Percentiles rank a stretch among this genome's conserved stretches.
These are phyloP conservation scores for Agastache rugosa DNA, from an alignment of 257 asterid species.

Conservation along the genomic window DNA sequence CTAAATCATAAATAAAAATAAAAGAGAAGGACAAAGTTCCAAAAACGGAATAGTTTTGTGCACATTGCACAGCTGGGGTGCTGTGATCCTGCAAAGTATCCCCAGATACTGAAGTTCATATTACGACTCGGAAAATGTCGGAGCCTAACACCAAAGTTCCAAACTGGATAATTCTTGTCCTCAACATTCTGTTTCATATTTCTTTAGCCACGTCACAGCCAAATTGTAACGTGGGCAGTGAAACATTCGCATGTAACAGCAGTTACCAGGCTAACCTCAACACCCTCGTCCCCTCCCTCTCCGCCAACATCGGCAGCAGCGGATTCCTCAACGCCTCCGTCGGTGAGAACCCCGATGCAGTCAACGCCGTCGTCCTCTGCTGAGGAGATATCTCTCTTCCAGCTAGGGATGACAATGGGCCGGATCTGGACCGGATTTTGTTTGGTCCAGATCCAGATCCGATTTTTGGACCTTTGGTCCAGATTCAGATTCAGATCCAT, in stretches of 20 bases:
- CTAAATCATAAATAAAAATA: too few relatives aligned
- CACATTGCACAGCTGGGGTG: too few relatives aligned
- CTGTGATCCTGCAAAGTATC: too few relatives aligned
- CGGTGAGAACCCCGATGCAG: background rate
- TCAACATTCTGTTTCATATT: background rate
- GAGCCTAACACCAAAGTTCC: background rate
- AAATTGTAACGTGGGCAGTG: background rate
- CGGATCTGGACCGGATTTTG: too few relatives aligned
- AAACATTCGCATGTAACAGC: slow-evolving; percentile 24
- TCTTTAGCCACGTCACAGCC: background rate
- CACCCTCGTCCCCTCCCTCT: slow-evolving; percentile 26
- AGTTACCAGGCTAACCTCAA: slow-evolving; percentile 13
- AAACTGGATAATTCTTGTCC: background rate
- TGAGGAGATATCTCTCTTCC: slow-evolving; percentile 29
- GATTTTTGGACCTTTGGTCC: too few relatives aligned
- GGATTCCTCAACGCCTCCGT: too few relatives aligned
- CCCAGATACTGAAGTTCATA: too few relatives aligned
- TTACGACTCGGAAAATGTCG: background rate
- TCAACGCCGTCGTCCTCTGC: slow-evolving; percentile 37
- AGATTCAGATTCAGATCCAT: too few relatives aligned
- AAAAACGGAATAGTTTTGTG: too few relatives aligned
- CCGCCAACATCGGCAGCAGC: background rate
- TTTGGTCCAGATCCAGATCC: too few relatives aligned
- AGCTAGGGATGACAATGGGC: too few relatives aligned
- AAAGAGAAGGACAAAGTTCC: too few relatives aligned